A percentile compares a stretch with the other conserved stretches of the same genome.
These are phyloP conservation scores for Salix koriyanagi DNA, from an alignment of 345 rosid species.

Conservation along the genomic window DNA sequence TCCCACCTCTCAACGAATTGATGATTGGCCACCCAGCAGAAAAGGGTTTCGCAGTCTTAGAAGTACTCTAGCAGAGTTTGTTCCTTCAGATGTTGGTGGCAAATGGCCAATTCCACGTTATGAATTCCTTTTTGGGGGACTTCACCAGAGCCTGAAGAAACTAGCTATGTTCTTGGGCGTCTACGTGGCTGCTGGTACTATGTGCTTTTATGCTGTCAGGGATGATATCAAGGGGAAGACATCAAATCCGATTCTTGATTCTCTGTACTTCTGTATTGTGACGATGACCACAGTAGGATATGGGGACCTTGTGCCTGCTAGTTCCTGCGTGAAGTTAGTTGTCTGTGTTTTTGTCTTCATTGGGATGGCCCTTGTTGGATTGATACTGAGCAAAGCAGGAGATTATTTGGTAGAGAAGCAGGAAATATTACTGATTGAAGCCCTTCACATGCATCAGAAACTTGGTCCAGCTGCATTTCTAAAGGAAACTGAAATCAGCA, in stretches of 20 bases:
- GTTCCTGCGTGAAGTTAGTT: slow-evolving; percentile 47
- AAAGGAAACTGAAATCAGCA: slow-evolving; percentile 51
- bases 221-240: slow-evolving; percentile 61
- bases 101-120: slow-evolving; percentile 24
- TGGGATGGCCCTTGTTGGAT: slow-evolving; percentile 66
- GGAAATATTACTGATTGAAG: slow-evolving; percentile 63
- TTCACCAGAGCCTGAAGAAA: slow-evolving; percentile 42
- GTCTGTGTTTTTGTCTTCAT: slow-evolving; percentile 75
- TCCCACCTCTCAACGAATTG: slow-evolving; percentile 22
- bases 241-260: slow-evolving; percentile 58
- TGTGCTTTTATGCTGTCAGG: slow-evolving; percentile 50
- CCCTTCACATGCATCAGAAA: slow-evolving; percentile 43
- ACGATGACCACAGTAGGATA: slow-evolving; percentile 97
- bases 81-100: slow-evolving; percentile 19
- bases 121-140: slow-evolving; percentile 33
- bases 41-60: slow-evolving; percentile 52
- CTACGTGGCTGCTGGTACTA: slow-evolving; percentile 53
- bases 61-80: slow-evolving; percentile 57
- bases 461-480: slow-evolving; percentile 41
- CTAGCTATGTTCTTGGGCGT: slow-evolving; percentile 40
- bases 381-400: slow-evolving; percentile 64
- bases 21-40: slow-evolving; percentile 24
- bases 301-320: slow-evolving; percentile 83
- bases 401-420: slow-evolving; percentile 85
- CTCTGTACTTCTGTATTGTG: slow-evolving; percentile 73